Conservation (phyloP, 768 basidiomycete genomes). For the Infundibulicybe gibba region DNA sequence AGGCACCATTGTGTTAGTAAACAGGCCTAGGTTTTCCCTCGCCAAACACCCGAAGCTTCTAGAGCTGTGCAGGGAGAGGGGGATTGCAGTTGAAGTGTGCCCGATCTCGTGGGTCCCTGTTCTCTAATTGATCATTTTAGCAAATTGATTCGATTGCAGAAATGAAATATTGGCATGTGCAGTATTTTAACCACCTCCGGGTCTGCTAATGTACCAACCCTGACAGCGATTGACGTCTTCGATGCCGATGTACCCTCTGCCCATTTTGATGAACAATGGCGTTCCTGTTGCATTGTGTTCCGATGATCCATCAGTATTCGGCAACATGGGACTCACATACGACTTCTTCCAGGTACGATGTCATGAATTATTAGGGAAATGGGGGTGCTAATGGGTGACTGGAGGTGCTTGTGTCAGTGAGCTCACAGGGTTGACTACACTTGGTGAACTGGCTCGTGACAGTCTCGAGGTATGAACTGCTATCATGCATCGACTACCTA, state of each 20-base stretch:
- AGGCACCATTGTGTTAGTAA: not conserved
- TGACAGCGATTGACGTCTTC: constrained; percentile 67
- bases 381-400: not conserved
- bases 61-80: constrained; percentile 57
- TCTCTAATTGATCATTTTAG: constrained; percentile 1
- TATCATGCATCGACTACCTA: not conserved
- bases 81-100: constrained; percentile 71
- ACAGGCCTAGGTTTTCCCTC: constrained; percentile 55
- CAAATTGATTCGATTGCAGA: constrained; percentile 24
- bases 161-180: constrained; percentile 67
- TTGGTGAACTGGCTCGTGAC: constrained; percentile 61
- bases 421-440: constrained; percentile 57
- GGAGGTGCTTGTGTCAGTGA: constrained; percentile 66
- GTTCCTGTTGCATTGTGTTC: constrained; percentile 68
- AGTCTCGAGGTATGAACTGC: constrained; percentile 51
- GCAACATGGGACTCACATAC: constrained; percentile 73
- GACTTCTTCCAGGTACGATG: constrained; percentile 69
- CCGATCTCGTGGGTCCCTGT: constrained; percentile 71
- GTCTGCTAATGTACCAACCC: not conserved
- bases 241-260: constrained; percentile 78
- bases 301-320: constrained; percentile 76
- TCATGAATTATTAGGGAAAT: not conserved
- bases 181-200: not conserved
- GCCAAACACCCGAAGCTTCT: constrained; percentile 74
- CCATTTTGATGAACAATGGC: constrained; percentile 67